phyloP scores from a whole-genome alignment of 2,329 filamentous ascomycete genomes.

The Seiridium unicorne region DNA sequence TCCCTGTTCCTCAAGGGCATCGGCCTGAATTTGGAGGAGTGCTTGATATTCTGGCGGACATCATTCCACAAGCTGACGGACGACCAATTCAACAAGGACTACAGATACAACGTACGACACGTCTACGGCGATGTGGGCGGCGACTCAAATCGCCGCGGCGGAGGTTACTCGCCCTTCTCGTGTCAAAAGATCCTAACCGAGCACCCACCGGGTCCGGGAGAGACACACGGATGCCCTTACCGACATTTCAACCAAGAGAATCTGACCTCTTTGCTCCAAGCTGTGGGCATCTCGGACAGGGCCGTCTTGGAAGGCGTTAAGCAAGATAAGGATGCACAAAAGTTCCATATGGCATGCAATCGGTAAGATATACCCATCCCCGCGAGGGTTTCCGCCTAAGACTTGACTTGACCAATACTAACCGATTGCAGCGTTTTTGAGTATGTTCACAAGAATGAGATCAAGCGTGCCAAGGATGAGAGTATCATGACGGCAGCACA shows the following conservation, averaged over 20 bases:
- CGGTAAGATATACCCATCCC: conserved; percentile 47
- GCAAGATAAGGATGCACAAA: conserved; percentile 84
- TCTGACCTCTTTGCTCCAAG: conserved; percentile 71
- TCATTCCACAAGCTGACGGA: conserved; percentile 85
- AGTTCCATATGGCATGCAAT: conserved; percentile 95
- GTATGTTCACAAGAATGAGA: conserved; percentile 73
- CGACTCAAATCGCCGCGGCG: conserved; percentile 80
- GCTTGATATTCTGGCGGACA: conserved; percentile 85
- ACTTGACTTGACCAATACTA: conserved; percentile 9
- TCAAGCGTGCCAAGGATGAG: conserved; percentile 75
- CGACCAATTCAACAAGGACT: conserved; percentile 96
- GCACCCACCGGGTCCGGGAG: conserved; percentile 79
- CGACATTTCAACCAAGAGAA: conserved; percentile 90
- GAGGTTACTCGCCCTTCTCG: conserved; percentile 86
- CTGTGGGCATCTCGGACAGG: conserved; percentile 75
- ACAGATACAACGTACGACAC: conserved; percentile 96
- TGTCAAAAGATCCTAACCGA: conserved; percentile 96
- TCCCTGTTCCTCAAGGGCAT: conserved; percentile 96
- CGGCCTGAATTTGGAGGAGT: conserved; percentile 88
- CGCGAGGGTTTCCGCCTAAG: background rate
- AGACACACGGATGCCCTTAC: conserved; percentile 95
- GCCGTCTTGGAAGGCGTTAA: conserved; percentile 76
- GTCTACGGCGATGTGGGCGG: conserved; percentile 92
- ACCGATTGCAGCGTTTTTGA: conserved; percentile 72
- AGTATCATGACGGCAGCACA: conserved; percentile 70